Percentiles rank a stretch among this genome's conserved stretches.
These are phyloP conservation scores for Lyophyllum semitale DNA, from an alignment of 768 basidiomycete species.

Conservation along the genomic window DNA sequence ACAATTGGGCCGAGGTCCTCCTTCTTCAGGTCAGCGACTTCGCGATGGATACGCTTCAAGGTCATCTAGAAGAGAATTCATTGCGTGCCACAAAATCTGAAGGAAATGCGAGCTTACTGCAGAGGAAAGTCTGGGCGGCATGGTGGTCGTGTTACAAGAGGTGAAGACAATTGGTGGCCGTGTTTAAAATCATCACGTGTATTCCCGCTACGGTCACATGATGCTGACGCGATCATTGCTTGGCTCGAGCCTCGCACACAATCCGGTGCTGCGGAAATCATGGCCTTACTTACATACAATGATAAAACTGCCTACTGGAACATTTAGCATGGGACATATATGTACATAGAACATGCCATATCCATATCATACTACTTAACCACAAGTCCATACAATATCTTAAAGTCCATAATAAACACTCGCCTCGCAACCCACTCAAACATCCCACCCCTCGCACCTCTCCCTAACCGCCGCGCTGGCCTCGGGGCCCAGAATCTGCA, in stretches of 20 bases:
- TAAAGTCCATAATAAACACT: background rate
- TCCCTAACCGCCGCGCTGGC: conserved; percentile 5
- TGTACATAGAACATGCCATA: background rate
- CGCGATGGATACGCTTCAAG: conserved; percentile 81
- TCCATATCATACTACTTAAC: background rate
- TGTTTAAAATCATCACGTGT: background rate
- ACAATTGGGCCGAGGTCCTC: conserved; percentile 79
- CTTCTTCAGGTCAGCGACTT: conserved; percentile 78
- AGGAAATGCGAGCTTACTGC: conserved; percentile 16
- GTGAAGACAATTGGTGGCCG: background rate
- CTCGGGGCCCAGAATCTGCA: conserved; percentile 14
- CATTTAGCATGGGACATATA: background rate
- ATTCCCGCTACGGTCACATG: background rate
- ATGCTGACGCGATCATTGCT: background rate
- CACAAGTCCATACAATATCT: background rate
- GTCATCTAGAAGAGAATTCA: conserved; percentile 43
- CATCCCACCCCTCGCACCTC: conserved; percentile 5
- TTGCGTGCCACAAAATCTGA: background rate
- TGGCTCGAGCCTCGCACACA: no score
- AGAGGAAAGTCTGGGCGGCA: conserved; percentile 27
- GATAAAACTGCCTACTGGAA: background rate
- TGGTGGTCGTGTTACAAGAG: conserved; percentile 13
- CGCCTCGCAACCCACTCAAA: background rate
- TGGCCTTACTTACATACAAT: no score
- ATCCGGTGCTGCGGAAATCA: no score